Base-by-base conservation (phyloP, 225 moss, liverwort and hornwort species). In the Marchantia paleacea region DNA sequence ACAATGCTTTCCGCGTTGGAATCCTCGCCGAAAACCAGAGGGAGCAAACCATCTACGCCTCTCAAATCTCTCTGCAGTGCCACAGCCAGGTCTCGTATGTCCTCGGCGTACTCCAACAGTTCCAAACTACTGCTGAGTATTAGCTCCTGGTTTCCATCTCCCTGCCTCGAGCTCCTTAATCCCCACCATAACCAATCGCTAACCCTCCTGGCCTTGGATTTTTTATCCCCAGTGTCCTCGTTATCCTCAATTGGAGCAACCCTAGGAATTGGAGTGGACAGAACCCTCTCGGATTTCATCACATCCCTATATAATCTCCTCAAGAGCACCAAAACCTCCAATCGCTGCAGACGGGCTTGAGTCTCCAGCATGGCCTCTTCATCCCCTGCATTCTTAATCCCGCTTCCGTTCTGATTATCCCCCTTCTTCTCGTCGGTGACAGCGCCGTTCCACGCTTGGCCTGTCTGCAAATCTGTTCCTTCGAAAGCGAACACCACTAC, bases 221-320 rank as follows among this genome's bases (percentile, higher is more conserved):
- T 84, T 54, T 78, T 83, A 48, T 29, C 52, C 25, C 82, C 84
- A 9, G n/a, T 73, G 7, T 89, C 89, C 68, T 81, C 86, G 3
- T 78, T 69, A 30, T 84, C 82, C 26, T 86, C 86, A 50, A 50
- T 73, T 52, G 89, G 75, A 2, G 81, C 85, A 77, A 89, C 86
- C 79, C 85, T 89, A 73, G 89, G 89, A 52, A 87, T 86, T 20
- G 89, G 86, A 9, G 84, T 89, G 54, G 83, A 81, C 22, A 89
- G 31, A 26, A 89, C 89, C 63, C 89, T 81, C 86, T 89, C 89
- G n/a, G 86, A 87, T 52, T 86, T 89, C 82, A 86, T 85, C 75
- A 89, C 85, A 60, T 89, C 89, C 79, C 89, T 86, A 64, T 89
- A 89, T 52, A 89, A 80, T 83, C 89, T 86, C 67, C 89, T 80